A percentile compares a stretch with the other conserved stretches of the same genome.
Evolutionary conservation across 2,329 filamentous ascomycete species (phyloP).

Genomic region (Claviceps quebecensis): DNA sequence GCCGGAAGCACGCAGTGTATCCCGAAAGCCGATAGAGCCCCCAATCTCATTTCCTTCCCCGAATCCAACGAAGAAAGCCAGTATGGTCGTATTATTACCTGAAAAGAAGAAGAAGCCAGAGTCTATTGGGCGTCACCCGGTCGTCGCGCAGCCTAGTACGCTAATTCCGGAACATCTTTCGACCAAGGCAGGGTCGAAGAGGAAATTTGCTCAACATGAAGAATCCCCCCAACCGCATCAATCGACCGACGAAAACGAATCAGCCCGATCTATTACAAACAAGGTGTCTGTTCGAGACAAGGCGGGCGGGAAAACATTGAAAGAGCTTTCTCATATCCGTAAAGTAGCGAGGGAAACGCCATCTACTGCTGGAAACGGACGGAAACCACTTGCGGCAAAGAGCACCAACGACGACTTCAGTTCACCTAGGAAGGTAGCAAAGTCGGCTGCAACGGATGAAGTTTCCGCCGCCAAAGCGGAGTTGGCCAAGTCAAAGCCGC

Average conservation of each 20-base stretch:
- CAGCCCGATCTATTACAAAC: constrained; percentile 8
- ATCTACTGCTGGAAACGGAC: constrained; percentile 16
- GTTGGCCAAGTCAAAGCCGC: constrained; percentile 14
- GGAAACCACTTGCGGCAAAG: constrained; percentile 40
- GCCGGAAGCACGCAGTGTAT: constrained; percentile 10
- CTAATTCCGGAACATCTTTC: constrained; percentile 6
- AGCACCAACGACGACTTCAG: constrained; percentile 45
- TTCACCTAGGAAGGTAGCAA: constrained; percentile 40
- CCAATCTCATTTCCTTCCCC: constrained; percentile 19
- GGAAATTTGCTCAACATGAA: constrained; percentile 45
- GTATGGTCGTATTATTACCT: constrained; percentile 11
- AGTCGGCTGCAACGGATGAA: constrained; percentile 21
- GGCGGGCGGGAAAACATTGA: constrained; percentile 28
- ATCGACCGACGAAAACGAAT: constrained; percentile 16
- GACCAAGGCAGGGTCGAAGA: constrained; percentile 38
- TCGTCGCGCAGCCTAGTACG: not conserved
- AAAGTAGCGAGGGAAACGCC: constrained; percentile 25
- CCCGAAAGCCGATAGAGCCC: constrained; percentile 15
- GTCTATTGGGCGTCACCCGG: not conserved
- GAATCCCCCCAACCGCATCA: constrained; percentile 13
- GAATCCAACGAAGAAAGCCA: constrained; percentile 9
- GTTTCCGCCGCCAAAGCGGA: constrained; percentile 25
- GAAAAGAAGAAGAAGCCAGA: constrained; percentile 13
- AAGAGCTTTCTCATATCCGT: constrained; percentile 28
- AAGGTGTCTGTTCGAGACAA: constrained; percentile 21